These are phyloP conservation scores for Prorocentrum cordatum DNA, from an alignment of 169 alveolate genomes.

Conservation along the genomic window DNA sequence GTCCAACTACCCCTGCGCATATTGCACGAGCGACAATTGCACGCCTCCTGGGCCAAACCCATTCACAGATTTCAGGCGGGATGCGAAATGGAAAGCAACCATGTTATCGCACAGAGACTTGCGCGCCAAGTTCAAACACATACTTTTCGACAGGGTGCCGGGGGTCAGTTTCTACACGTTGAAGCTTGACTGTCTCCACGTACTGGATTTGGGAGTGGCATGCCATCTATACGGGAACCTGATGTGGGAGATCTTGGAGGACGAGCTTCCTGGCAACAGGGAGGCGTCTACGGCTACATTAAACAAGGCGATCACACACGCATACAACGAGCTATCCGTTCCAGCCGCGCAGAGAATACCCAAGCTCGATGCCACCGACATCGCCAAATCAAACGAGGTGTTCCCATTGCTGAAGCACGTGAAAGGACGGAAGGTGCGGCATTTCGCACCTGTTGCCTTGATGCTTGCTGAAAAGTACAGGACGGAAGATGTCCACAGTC, in stretches of 20 bases:
- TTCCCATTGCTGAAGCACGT: not conserved
- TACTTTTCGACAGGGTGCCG: not conserved
- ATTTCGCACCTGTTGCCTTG: not conserved
- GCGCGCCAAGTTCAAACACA: not conserved
- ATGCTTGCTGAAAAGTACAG: not conserved
- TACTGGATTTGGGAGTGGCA: not conserved
- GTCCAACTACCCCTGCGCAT: not conserved
- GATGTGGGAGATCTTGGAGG: not conserved
- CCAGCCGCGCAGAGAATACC: not conserved
- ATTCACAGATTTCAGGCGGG: not conserved
- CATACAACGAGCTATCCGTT: not conserved
- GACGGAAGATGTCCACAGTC: not conserved
- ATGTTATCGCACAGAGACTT: not conserved
- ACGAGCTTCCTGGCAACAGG: not conserved
- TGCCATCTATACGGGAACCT: conserved; percentile 1
- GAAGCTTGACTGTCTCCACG: not conserved
- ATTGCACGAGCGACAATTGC: not conserved
- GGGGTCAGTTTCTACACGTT: not conserved
- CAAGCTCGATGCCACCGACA: not conserved
- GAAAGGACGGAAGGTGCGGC: not conserved
- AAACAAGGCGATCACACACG: not conserved
- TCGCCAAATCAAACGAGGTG: not conserved
- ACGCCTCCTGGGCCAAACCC: not conserved
- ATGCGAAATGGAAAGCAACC: not conserved
- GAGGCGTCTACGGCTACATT: not conserved